Conservation (phyloP, 805 yeast species). For the Saturnispora saitoi region DNA sequence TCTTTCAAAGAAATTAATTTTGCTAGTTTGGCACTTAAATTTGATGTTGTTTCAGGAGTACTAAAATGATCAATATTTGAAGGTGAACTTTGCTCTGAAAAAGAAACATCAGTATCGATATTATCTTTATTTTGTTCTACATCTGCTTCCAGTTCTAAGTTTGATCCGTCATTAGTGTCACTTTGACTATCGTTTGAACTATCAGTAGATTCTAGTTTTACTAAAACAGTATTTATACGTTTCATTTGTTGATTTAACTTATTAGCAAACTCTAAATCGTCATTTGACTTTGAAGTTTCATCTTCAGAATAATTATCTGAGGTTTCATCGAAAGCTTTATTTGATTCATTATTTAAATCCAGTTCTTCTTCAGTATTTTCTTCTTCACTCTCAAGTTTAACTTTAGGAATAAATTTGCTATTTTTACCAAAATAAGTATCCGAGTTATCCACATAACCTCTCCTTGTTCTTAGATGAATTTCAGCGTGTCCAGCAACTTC, state of each 20-base stretch:
- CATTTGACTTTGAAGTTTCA: neutral
- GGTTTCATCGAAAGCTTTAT: neutral
- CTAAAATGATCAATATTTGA: neutral
- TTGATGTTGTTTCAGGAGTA: neutral
- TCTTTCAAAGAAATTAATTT: neutral
- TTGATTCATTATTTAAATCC: too few relatives aligned
- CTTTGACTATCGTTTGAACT: neutral
- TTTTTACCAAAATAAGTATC: neutral
- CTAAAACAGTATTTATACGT: neutral
- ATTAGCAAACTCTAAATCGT: neutral
- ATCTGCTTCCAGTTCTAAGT: neutral
- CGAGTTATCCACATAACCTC: conserved; percentile 5
- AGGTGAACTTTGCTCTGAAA: neutral
- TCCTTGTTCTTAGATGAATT: neutral
- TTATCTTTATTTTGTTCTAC: neutral
- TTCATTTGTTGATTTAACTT: neutral
- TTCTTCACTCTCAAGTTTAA: neutral
- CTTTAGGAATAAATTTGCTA: neutral
- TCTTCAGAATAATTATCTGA: neutral
- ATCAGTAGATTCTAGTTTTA: neutral
- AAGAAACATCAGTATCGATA: neutral
- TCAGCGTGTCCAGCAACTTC: conserved; percentile 3
- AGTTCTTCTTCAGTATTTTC: neutral
- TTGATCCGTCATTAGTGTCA: neutral
- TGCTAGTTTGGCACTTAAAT: neutral